Percentiles rank a stretch among this genome's conserved stretches.
These are phyloP conservation scores for Knufia petricola DNA, from an alignment of 2,329 filamentous ascomycete species.

Conservation along the genomic window DNA sequence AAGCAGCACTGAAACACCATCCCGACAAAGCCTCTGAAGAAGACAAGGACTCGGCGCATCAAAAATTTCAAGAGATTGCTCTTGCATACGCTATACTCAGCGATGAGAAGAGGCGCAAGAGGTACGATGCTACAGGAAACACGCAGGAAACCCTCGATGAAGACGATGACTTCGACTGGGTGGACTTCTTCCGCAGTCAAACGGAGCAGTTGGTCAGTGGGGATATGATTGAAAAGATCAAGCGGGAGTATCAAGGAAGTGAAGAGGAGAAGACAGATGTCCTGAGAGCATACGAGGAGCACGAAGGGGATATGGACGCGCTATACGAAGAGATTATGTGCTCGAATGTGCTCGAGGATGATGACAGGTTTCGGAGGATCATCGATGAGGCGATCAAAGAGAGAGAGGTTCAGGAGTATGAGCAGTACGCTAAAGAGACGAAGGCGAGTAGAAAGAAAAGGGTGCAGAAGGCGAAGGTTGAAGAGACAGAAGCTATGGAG, in stretches of 20 bases:
- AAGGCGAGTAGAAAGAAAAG: constrained; percentile 53
- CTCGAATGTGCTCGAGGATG: constrained; percentile 72
- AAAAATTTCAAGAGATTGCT: constrained; percentile 78
- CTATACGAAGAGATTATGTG: constrained; percentile 82
- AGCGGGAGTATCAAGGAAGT: constrained; percentile 69
- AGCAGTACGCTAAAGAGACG: constrained; percentile 64
- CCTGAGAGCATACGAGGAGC: constrained; percentile 62
- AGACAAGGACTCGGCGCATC: constrained; percentile 62
- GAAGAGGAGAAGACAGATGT: constrained; percentile 76
- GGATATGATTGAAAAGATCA: constrained; percentile 66
- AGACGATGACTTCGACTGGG: constrained; percentile 79
- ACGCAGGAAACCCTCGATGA: constrained; percentile 69
- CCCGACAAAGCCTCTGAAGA: constrained; percentile 71
- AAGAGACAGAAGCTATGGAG: constrained; percentile 64
- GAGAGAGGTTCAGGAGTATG: constrained; percentile 57
- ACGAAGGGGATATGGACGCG: constrained; percentile 63
- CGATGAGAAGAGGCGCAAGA: constrained; percentile 65
- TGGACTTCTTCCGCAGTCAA: constrained; percentile 77
- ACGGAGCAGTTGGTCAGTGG: constrained; percentile 66
- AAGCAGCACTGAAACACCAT: constrained; percentile 70
- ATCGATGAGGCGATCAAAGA: constrained; percentile 70
- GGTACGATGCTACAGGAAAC: constrained; percentile 83
- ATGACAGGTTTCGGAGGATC: constrained; percentile 70
- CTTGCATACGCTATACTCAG: constrained; percentile 92
- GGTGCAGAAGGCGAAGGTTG: constrained; percentile 52